These are phyloP conservation scores for Penicillium cataractarum DNA, from an alignment of 495 filamentous ascomycete genomes.

Conservation along the genomic window DNA sequence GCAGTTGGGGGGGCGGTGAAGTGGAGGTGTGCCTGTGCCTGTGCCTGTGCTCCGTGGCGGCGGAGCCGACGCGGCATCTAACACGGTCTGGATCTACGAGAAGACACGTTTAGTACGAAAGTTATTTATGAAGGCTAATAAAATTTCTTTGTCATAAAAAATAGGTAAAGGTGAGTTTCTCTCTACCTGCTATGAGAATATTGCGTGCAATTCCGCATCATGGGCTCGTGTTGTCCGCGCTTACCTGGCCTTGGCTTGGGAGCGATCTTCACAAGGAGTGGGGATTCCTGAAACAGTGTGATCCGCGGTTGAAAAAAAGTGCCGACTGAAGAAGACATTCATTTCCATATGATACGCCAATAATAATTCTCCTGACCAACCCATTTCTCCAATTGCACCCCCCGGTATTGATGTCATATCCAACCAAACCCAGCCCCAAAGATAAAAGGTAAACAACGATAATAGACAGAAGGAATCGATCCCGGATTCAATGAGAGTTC, in stretches of 20 bases:
- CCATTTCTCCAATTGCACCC: constrained; percentile 9
- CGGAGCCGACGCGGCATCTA: constrained; percentile 6
- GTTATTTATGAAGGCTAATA: neutral
- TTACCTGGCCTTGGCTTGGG: constrained; percentile 20
- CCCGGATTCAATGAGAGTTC: constrained; percentile 2
- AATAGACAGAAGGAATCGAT: constrained; percentile 2
- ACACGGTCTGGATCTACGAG: neutral
- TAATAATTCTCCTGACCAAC: constrained; percentile 13
- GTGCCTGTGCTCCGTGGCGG: neutral
- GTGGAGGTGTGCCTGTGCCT: constrained; percentile 7
- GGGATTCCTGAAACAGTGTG: constrained; percentile 32
- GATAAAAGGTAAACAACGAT: constrained; percentile 19
- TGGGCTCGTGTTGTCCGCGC: constrained; percentile 18
- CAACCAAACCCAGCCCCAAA: constrained; percentile 9
- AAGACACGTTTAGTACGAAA: neutral
- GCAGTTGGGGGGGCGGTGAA: constrained; percentile 37
- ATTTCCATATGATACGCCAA: constrained; percentile 27
- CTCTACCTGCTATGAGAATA: neutral
- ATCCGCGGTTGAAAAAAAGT: constrained; percentile 26
- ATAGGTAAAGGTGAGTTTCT: neutral
- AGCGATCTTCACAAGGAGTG: constrained; percentile 29
- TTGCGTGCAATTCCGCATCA: neutral
- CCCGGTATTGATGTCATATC: constrained; percentile 3
- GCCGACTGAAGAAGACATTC: constrained; percentile 17
- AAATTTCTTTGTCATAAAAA: neutral